phyloP scores from a whole-genome alignment of 345 rosid species.

The Linum lewisii region DNA sequence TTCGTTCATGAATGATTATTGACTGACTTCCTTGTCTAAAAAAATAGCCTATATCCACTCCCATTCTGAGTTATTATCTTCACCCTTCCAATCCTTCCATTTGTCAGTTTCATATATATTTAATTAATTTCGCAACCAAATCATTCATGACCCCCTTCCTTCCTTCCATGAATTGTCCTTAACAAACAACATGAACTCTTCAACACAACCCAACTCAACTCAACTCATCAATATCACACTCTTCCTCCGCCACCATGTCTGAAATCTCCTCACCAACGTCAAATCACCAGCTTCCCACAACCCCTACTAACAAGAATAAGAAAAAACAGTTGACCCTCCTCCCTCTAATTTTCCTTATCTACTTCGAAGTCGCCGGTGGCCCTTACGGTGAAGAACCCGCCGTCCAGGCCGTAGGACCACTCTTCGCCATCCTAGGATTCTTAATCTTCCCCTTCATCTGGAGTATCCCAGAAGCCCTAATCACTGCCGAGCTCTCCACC shows the following conservation, averaged over 20 bases:
- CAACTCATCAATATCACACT: background rate
- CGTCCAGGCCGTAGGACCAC: conserved; percentile 70
- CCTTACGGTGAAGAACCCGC: conserved; percentile 78
- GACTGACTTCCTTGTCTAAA: too few relatives aligned
- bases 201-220: too few relatives aligned
- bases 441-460: conserved; percentile 74
- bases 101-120: background rate
- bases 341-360: conserved; percentile 76
- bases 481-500: conserved; percentile 84
- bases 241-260: background rate
- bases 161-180: background rate
- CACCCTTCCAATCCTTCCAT: too few relatives aligned
- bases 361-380: conserved; percentile 90
- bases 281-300: conserved; percentile 8
- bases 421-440: conserved; percentile 58
- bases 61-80: too few relatives aligned
- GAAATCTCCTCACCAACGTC: background rate
- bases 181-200: background rate
- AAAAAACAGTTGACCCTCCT: conserved; percentile 43
- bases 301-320: conserved; percentile 6
- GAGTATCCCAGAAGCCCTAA: conserved; percentile 81
- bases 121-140: too few relatives aligned
- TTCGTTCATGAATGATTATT: too few relatives aligned
- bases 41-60: too few relatives aligned
- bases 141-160: background rate